Conservation (phyloP, 495 filamentous ascomycete species). For the Cladorrhinum samala region DNA sequence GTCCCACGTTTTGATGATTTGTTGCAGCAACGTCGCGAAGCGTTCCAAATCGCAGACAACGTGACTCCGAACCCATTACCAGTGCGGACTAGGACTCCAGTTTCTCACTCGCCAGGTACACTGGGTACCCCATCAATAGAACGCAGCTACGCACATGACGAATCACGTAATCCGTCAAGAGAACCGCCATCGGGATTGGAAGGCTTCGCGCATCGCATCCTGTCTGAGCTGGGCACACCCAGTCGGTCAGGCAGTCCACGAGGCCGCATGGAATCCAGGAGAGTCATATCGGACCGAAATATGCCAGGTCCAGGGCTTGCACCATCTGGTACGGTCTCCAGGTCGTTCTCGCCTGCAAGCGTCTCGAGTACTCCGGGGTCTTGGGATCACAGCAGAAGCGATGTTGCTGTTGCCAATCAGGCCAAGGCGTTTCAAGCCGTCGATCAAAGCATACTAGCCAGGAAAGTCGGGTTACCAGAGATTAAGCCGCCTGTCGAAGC, state of each 20-base stretch:
- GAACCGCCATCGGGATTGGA: constrained; percentile 45
- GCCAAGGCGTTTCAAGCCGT: constrained; percentile 46
- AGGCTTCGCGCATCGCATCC: constrained; percentile 50
- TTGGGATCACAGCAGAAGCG: constrained; percentile 21
- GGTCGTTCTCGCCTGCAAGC: constrained; percentile 36
- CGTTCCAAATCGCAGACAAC: constrained; percentile 53
- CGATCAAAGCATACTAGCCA: constrained; percentile 47
- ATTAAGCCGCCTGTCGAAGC: constrained; percentile 24
- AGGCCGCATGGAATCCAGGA: constrained; percentile 34
- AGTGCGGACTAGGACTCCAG: constrained; percentile 16
- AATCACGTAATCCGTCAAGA: constrained; percentile 35
- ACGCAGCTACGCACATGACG: constrained; percentile 18
- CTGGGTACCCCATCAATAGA: constrained; percentile 23
- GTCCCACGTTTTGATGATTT: constrained; percentile 73
- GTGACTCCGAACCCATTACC: constrained; percentile 19
- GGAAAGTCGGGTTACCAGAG: constrained; percentile 37
- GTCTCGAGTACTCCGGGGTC: constrained; percentile 11
- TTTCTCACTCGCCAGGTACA: constrained; percentile 6
- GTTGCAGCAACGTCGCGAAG: constrained; percentile 62
- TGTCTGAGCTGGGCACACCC: constrained; percentile 47
- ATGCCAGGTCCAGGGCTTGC: constrained; percentile 23
- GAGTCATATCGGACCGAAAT: constrained; percentile 5
- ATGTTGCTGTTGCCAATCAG: constrained; percentile 33
- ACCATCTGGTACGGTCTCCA: constrained; percentile 7
- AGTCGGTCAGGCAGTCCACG: constrained; percentile 45